Evolutionary conservation across 495 filamentous ascomycete genomes (phyloP).

Genomic region (Cenococcum geophilum): DNA sequence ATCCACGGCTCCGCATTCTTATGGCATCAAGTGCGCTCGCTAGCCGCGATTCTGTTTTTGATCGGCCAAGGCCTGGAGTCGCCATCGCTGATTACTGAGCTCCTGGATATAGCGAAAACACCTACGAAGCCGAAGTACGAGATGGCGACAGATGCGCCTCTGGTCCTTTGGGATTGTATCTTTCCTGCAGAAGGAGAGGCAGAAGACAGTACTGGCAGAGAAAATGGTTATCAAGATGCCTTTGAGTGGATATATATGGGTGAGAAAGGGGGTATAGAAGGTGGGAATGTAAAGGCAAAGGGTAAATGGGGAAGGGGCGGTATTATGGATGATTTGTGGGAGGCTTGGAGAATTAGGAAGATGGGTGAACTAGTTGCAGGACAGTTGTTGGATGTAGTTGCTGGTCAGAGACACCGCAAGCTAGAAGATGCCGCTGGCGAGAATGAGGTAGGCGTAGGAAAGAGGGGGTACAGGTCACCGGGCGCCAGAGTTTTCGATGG

Average conservation of each 20-base stretch:
- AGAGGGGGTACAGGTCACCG: constrained; percentile 11
- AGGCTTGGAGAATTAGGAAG: constrained; percentile 71
- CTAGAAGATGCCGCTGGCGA: constrained; percentile 24
- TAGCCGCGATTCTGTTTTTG: constrained; percentile 79
- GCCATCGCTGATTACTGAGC: constrained; percentile 60
- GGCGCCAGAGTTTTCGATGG: constrained; percentile 64
- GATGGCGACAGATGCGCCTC: constrained; percentile 80
- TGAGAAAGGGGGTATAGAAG: constrained; percentile 46
- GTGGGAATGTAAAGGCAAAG: constrained; percentile 41
- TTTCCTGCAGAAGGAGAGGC: constrained; percentile 52
- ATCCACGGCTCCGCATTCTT: constrained; percentile 89
- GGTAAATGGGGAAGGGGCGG: constrained; percentile 59
- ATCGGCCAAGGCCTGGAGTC: constrained; percentile 85
- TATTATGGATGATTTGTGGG: constrained; percentile 70
- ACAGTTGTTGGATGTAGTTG: constrained; percentile 57
- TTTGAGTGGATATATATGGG: constrained; percentile 72
- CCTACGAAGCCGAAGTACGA: constrained; percentile 74
- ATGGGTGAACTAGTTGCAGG: constrained; percentile 79
- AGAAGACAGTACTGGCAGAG: constrained; percentile 37
- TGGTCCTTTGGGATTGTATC: constrained; percentile 92
- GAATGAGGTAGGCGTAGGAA: constrained; percentile 20
- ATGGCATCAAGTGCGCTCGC: constrained; percentile 95
- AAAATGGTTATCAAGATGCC: constrained; percentile 50
- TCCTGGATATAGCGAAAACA: constrained; percentile 64
- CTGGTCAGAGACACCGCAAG: constrained; percentile 44